These are phyloP conservation scores for Cutaneotrichosporon mucoides DNA, from an alignment of 1,284 basidiomycete species.

Conservation along the genomic window DNA sequence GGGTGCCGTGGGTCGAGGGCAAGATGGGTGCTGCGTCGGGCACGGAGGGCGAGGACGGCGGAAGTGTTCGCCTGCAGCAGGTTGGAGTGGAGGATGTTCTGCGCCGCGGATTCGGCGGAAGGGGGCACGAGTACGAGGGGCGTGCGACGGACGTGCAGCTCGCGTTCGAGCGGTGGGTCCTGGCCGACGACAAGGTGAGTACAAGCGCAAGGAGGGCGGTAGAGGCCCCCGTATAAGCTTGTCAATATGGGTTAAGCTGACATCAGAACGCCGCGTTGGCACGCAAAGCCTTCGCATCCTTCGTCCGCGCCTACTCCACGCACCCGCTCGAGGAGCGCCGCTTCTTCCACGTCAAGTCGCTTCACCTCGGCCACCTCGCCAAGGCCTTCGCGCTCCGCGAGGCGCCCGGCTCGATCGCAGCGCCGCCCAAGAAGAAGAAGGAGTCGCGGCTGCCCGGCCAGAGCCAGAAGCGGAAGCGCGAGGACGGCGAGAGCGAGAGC, in stretches of 20 bases:
- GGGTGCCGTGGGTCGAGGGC: constrained; percentile 80
- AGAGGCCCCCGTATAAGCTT: not conserved
- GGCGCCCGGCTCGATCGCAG: constrained; percentile 67
- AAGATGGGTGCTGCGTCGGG: constrained; percentile 58
- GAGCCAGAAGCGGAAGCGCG: constrained; percentile 51
- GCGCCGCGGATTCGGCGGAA: constrained; percentile 78
- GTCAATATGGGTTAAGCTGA: no score
- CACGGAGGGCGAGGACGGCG: constrained; percentile 37
- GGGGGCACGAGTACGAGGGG: constrained; percentile 71
- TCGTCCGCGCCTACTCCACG: constrained; percentile 94
- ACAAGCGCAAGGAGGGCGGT: no score
- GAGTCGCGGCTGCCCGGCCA: constrained; percentile 14
- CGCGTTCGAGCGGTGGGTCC: constrained; percentile 90
- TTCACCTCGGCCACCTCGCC: constrained; percentile 94
- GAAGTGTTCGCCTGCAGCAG: constrained; percentile 56
- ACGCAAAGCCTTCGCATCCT: constrained; percentile 81
- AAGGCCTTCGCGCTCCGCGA: constrained; percentile 95
- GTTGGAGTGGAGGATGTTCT: constrained; percentile 68
- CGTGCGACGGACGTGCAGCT: constrained; percentile 95
- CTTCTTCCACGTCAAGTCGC: constrained; percentile 87
- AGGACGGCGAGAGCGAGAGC: constrained; percentile 49
- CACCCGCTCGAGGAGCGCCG: constrained; percentile 93
- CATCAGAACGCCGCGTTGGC: constrained; percentile 71
- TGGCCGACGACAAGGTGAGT: constrained; percentile 66
- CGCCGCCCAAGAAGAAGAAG: constrained; percentile 23